Conservation (phyloP, 2,329 filamentous ascomycete species). For the Pestalotiopsis sp. region DNA sequence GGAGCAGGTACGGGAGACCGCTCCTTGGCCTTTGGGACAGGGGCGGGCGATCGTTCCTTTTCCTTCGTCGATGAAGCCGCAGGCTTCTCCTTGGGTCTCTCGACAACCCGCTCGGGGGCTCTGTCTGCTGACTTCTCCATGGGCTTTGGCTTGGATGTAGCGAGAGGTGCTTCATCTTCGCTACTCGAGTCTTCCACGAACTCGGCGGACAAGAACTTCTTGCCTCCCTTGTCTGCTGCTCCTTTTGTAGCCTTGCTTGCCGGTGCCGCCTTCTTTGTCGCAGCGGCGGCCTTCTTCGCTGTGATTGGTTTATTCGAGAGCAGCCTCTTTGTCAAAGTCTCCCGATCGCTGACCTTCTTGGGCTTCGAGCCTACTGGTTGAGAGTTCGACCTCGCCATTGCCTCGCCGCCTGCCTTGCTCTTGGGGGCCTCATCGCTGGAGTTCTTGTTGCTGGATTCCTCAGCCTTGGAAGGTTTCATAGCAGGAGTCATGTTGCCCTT, state of each 20-base stretch:
- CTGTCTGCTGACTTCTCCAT: conserved; percentile 22
- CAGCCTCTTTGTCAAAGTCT: conserved; percentile 59
- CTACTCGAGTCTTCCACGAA: conserved; percentile 59
- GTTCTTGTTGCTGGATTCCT: conserved; percentile 48
- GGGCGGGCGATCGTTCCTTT: conserved; percentile 25
- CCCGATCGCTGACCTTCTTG: conserved; percentile 59
- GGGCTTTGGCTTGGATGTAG: conserved; percentile 34
- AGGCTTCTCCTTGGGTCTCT: conserved; percentile 16
- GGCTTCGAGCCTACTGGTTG: conserved; percentile 52
- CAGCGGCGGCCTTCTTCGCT: conserved; percentile 34
- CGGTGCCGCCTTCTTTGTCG: conserved; percentile 40
- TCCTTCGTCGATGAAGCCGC: conserved; percentile 22
- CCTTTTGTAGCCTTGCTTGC: conserved; percentile 44
- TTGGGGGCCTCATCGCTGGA: conserved; percentile 37
- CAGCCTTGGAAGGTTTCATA: conserved; percentile 42
- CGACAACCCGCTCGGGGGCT: conserved; percentile 12
- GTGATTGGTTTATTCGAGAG: conserved; percentile 40
- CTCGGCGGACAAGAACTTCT: conserved; percentile 55
- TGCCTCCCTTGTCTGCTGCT: conserved; percentile 37
- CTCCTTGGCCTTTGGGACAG: conserved; percentile 29
- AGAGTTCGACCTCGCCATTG: conserved; percentile 53
- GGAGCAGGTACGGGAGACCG: conserved; percentile 19
- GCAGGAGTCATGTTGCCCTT: conserved; percentile 50
- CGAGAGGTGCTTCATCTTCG: conserved; percentile 48
- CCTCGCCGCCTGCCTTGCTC: conserved; percentile 41